Evolutionary conservation across 2,329 filamentous ascomycete species (phyloP), one percentile per base, ranked within the genome.

Genomic region (Chaetomiaceae sp.): DNA sequence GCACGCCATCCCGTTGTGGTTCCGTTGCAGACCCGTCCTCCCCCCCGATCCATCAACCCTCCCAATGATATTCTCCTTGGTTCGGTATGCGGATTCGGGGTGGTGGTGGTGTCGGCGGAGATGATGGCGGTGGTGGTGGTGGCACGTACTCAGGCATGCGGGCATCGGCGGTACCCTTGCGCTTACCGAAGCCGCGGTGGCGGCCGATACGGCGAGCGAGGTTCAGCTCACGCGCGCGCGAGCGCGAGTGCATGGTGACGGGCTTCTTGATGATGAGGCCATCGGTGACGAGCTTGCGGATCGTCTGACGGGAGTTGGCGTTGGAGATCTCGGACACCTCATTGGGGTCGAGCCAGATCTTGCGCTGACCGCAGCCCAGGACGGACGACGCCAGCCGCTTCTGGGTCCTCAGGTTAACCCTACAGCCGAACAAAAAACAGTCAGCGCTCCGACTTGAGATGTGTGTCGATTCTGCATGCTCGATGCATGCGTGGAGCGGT

Each of bases 241-340:
- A 85, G 78, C 95, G 89, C 67, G 93, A 97, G 89, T 99, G 93
- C 89, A 96, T 96, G 72, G 92, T 96, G 71, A 96, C 91, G 72
- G 95, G 95, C 86, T 99, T 99, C 83, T 88, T 89, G 85, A 99
- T 99, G 81, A 99, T 99, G 75, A 99, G 89, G 80, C 93, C 95
- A 95, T 99, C 95, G 78, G 87, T 82, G 73, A 97, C 86, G 77
- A 99, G 89, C 84, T 99, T 99, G 82, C 95, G 92, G 85, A 99
- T 87, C 68, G 92, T 96, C 83, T 97, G 92, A 72, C 93, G 92
- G 70, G 92, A 97, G 88, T 99, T 99, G 86, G 93, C 93, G 78
- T 96, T 97, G 82, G 88, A 90, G 81, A 99, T 99, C 81, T 99
- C 93, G 83, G 79, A 93, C 79, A 91, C 85, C 83, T 99, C 93